Conservation (phyloP, 768 basidiomycete genomes). For the Arthromyces matolae region DNA sequence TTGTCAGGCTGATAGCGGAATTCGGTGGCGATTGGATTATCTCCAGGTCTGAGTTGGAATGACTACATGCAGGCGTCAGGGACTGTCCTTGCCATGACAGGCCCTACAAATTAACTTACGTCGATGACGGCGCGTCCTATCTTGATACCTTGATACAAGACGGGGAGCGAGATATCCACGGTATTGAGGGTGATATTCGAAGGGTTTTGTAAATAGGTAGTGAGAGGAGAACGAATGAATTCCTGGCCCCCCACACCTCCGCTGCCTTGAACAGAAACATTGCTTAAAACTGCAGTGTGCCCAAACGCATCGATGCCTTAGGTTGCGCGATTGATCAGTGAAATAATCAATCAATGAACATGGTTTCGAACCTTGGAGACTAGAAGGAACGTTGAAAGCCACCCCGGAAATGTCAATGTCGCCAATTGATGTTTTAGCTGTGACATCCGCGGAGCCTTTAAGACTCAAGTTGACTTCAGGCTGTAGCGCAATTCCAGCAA, state of each 20-base stretch:
- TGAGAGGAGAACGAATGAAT: constrained; percentile 57
- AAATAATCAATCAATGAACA: neutral
- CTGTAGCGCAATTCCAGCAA: constrained; percentile 55
- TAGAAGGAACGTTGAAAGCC: constrained; percentile 56
- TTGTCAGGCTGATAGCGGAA: constrained; percentile 67
- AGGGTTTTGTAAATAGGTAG: constrained; percentile 57
- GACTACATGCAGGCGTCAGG: constrained; percentile 30
- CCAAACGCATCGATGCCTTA: constrained; percentile 61
- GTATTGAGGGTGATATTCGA: constrained; percentile 65
- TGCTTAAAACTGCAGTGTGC: constrained; percentile 44
- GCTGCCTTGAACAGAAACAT: constrained; percentile 61
- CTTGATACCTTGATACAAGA: constrained; percentile 49
- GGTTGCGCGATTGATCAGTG: neutral
- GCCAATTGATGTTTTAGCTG: constrained; percentile 60
- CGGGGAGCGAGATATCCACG: constrained; percentile 53
- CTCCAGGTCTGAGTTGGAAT: constrained; percentile 56
- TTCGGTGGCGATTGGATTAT: constrained; percentile 49
- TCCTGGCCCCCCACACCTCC: constrained; percentile 59
- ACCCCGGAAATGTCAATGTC: constrained; percentile 63
- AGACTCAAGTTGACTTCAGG: constrained; percentile 42
- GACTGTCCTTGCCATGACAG: neutral
- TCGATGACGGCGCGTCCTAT: constrained; percentile 59
- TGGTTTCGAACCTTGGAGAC: constrained; percentile 41
- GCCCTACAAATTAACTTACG: constrained; percentile 31
- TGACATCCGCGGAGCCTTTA: constrained; percentile 55